Evolutionary conservation across 306 rosid species (phyloP).

Genomic region (Inga oerstediana): DNA sequence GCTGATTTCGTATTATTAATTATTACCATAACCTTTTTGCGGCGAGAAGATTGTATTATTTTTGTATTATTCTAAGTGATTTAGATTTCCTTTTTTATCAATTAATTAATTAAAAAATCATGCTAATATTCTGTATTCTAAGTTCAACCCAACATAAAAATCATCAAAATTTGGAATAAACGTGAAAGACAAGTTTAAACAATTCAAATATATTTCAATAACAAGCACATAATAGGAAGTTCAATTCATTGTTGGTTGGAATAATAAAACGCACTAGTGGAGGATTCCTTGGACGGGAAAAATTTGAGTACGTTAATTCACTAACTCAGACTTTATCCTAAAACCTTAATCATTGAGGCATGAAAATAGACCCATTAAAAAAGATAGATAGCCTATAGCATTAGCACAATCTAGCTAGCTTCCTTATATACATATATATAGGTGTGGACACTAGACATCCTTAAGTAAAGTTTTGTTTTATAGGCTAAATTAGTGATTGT

Average conservation of each 20-base stretch:
- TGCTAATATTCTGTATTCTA: neutral
- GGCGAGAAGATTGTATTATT: no score
- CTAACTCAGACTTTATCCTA: neutral
- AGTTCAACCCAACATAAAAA: neutral
- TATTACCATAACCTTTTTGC: no score
- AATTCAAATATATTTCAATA: neutral
- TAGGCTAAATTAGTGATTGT: neutral
- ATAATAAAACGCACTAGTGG: neutral
- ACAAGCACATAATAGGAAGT: neutral
- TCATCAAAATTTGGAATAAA: neutral
- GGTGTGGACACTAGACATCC: neutral
- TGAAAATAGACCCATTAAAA: neutral
- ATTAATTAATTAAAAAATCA: no score
- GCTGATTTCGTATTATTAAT: no score
- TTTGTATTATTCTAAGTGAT: no score
- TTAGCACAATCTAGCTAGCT: neutral
- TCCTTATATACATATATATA: neutral
- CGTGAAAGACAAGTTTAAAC: no score
- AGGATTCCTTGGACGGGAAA: neutral
- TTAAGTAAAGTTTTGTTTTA: neutral
- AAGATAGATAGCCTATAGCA: neutral
- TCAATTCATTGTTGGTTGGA: neutral
- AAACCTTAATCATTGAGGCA: neutral
- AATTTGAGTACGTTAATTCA: no score
- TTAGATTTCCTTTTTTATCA: no score